Evolutionary conservation across 163 green algal species (phyloP).

Genomic region (Scenedesmus sp.): DNA sequence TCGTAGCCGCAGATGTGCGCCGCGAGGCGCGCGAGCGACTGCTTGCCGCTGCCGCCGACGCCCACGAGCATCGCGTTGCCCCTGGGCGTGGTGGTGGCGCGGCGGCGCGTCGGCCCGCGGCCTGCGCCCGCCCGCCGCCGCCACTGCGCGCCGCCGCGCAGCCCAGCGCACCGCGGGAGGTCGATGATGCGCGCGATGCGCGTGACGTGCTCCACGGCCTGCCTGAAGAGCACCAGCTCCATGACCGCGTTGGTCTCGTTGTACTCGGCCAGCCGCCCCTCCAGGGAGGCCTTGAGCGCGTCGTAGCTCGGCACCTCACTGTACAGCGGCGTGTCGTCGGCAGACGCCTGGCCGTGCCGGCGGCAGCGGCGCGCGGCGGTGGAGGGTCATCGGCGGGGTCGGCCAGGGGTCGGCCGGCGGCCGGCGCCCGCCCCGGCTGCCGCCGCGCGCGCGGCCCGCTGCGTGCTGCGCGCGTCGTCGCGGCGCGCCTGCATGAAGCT

Average conservation of each 20-base stretch:
- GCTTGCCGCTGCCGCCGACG: slow-evolving; percentile 90
- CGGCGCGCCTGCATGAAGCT: no score
- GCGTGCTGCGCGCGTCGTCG: no score
- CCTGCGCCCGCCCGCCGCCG: no score
- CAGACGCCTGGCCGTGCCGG: no score
- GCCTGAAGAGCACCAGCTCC: slow-evolving; percentile 87
- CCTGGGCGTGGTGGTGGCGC: slow-evolving; percentile 32
- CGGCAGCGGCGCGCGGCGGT: no score
- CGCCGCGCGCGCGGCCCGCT: no score
- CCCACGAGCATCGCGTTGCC: slow-evolving; percentile 93
- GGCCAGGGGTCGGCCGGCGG: no score
- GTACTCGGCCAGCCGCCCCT: slow-evolving; percentile 89
- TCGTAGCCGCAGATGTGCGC: slow-evolving; percentile 87
- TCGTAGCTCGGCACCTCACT: slow-evolving; percentile 61
- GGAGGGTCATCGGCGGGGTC: no score
- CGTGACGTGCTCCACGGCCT: slow-evolving; percentile 90
- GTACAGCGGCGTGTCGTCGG: slow-evolving; percentile 58
- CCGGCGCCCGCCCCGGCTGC: no score
- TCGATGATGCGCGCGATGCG: slow-evolving; percentile 87
- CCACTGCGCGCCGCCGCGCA: background rate
- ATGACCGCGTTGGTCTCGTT: slow-evolving; percentile 88
- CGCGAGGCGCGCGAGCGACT: slow-evolving; percentile 85
- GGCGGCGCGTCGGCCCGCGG: no score
- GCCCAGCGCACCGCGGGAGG: slow-evolving; percentile 56
- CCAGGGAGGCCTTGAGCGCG: slow-evolving; percentile 73